Base-by-base conservation (phyloP, 768 basidiomycete genomes). In the Rubroboletus satanas region DNA sequence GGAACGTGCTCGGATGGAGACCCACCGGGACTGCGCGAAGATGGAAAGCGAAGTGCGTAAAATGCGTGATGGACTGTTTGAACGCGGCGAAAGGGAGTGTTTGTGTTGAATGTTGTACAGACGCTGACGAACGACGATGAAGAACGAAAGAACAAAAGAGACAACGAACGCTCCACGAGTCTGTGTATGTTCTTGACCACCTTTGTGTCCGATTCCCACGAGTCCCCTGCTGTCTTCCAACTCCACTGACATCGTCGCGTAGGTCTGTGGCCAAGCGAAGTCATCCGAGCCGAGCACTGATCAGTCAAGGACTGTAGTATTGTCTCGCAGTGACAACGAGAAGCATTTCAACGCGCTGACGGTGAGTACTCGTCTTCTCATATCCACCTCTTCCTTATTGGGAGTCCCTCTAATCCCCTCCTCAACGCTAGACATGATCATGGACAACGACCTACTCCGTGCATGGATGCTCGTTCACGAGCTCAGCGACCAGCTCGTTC, bases 391-490 rank as follows among this genome's bases (percentile, higher is more conserved):
- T 57, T 46, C 55, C 55, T 57, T 39, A 56, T 56, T 29, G 45
- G 55, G 55, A 12, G 28, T 11, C 36, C n/a, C 29, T 17, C 21
- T 17, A 15, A 28, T 49, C 26, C 18, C 33, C n/a, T 10, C 28
- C 29, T 31, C 29, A 17, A 15, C 51, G 12, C 26, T 8, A 45
- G 51, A 36, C 39, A 72, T 69, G 71, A 72, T 69, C 67, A 82
- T 87, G 81, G 88, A 89, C 60, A 77, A 69, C 59, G 91, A 92
- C 43, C 79, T 91, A 48, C 66, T 87, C 42, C 79, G 87, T 23
- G 82, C 90, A 46, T 92, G 88, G 86, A 81, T 85, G 55, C 79
- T 94, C 60, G 78, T 94, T 3, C 79, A 83, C 55, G 93, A 94
- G 65, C 83, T 94, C 64, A 83, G 84, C 64, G 87, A 90, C 33